Percentiles rank a stretch among this genome's conserved stretches.
Evolutionary conservation across 2,329 filamentous ascomycete genomes (phyloP).

Genomic region (Fusarium anthophilum): DNA sequence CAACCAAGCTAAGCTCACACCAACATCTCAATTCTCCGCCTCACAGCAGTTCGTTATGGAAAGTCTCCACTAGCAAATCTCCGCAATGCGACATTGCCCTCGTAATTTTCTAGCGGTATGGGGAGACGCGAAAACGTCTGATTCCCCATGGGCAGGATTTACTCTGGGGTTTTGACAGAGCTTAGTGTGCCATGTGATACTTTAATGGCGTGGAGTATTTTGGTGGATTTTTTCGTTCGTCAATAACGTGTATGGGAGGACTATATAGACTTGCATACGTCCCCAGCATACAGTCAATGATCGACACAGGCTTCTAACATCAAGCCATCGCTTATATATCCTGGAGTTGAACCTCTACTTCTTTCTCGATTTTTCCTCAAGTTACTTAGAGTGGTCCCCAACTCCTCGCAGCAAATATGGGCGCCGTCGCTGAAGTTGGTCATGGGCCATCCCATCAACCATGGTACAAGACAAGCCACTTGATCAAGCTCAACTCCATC

Average conservation of each 20-base stretch:
- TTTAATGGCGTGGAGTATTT: neutral
- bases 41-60: neutral
- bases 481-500: conserved; percentile 6
- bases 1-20: neutral
- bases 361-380: no score
- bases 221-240: neutral
- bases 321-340: no score
- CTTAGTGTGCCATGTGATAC: neutral
- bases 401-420: no score
- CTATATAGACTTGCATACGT: neutral
- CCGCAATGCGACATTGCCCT: neutral
- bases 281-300: neutral
- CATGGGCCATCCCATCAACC: neutral
- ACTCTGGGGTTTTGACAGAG: conserved; percentile 7
- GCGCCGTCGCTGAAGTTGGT: neutral
- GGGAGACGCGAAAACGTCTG: conserved; percentile 13
- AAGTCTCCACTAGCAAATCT: neutral
- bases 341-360: no score
- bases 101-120: neutral
- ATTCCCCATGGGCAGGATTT: conserved; percentile 18
- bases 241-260: neutral
- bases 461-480: neutral
- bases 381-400: no score
- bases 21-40: neutral
- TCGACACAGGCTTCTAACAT: neutral